A percentile compares a stretch with the other conserved stretches of the same genome.
These are phyloP conservation scores for Penicillium crystallinum DNA, from an alignment of 495 filamentous ascomycete species.

Conservation along the genomic window DNA sequence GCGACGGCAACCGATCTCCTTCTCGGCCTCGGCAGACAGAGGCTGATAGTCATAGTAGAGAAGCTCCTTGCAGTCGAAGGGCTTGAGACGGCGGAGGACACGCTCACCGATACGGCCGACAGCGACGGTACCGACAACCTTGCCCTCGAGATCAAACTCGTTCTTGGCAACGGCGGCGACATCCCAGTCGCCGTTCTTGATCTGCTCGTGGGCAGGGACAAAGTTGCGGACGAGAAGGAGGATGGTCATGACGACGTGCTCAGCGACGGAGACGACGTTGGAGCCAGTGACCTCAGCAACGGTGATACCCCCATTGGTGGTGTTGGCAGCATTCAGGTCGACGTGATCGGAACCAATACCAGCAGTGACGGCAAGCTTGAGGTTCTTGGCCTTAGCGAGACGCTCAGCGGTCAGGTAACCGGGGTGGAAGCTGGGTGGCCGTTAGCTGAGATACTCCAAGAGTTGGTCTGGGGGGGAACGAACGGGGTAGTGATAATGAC, in stretches of 20 bases:
- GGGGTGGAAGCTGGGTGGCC: constrained; percentile 78
- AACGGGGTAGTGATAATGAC: constrained; percentile 99
- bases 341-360: constrained; percentile 98
- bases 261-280: constrained; percentile 85
- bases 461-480: constrained; percentile 25
- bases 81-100: constrained; percentile 87
- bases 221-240: constrained; percentile 95
- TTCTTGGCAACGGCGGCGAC: constrained; percentile 95
- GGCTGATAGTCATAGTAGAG: constrained; percentile 99
- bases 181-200: constrained; percentile 85
- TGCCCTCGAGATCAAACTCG: constrained; percentile 94
- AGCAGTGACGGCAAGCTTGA: constrained; percentile 93
- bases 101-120: constrained; percentile 98
- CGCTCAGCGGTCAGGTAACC: constrained; percentile 96
- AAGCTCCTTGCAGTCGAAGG: constrained; percentile 99
- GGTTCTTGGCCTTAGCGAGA: constrained; percentile 95
- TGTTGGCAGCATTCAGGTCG: constrained; percentile 94
- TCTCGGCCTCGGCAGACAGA: constrained; percentile 76
- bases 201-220: constrained; percentile 93
- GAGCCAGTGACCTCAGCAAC: constrained; percentile 95
- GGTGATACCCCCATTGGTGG: constrained; percentile 95
- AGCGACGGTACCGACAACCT: constrained; percentile 96
- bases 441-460: constrained; percentile 5
- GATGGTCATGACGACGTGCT: constrained; percentile 99
- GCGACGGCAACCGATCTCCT: constrained; percentile 92